These are phyloP conservation scores for Talaromyces sp. DNA, from an alignment of 2,329 filamentous ascomycete species.

Conservation along the genomic window DNA sequence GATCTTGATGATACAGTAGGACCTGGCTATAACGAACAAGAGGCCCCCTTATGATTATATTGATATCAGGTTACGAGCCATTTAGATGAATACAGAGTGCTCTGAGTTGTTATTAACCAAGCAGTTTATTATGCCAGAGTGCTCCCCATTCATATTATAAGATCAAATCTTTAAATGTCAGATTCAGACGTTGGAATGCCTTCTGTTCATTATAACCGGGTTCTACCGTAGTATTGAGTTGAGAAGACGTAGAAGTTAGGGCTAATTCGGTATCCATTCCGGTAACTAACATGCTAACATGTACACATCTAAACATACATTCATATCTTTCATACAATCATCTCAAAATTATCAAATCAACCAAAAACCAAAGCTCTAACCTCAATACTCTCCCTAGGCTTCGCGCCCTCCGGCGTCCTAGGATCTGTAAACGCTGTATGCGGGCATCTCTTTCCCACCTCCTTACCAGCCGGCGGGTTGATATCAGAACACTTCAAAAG, in stretches of 20 bases:
- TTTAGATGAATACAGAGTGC: no score
- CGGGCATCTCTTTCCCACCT: slow-evolving; percentile 52
- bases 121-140: no score
- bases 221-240: not conserved
- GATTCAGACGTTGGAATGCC: no score
- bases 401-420: slow-evolving; percentile 66
- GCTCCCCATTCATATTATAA: no score
- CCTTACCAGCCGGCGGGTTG: slow-evolving; percentile 37
- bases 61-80: no score
- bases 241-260: not conserved
- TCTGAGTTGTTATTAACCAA: no score
- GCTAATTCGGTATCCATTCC: not conserved
- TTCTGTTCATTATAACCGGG: no score
- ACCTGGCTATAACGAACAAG: no score
- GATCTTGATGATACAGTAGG: not conserved
- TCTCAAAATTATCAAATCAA: slow-evolving; percentile 24
- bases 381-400: slow-evolving; percentile 82
- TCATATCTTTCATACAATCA: not conserved
- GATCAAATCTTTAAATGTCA: no score
- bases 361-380: slow-evolving; percentile 83
- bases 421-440: slow-evolving; percentile 81
- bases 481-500: slow-evolving; percentile 78
- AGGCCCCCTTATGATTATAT: no score
- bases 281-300: not conserved
- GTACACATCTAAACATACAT: not conserved